Evolutionary conservation across 768 basidiomycete genomes (phyloP).

Genomic region (Tricholoma saponaceum): DNA sequence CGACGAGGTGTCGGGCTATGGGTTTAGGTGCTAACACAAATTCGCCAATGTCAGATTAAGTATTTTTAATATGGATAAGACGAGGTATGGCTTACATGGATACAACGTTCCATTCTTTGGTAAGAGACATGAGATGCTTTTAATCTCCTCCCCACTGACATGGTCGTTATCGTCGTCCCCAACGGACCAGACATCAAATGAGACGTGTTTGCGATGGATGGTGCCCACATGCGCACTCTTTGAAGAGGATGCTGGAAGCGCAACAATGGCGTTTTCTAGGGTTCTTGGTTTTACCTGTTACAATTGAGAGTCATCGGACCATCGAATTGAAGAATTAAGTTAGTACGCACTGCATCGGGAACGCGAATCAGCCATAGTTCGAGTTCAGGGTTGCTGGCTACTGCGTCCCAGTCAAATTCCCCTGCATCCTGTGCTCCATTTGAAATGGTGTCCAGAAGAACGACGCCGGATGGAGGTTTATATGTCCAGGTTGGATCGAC

Average conservation of each 20-base stretch:
- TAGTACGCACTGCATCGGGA: slow-evolving; percentile 57
- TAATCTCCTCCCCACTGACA: slow-evolving; percentile 61
- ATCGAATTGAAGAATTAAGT: neutral
- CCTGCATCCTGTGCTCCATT: slow-evolving; percentile 29
- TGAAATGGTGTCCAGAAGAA: slow-evolving; percentile 37
- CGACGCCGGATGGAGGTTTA: slow-evolving; percentile 50
- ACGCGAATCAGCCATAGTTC: slow-evolving; percentile 72
- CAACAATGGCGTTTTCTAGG: slow-evolving; percentile 48
- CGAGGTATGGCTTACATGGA: slow-evolving; percentile 37
- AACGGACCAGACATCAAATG: slow-evolving; percentile 66
- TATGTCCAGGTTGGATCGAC: slow-evolving; percentile 56
- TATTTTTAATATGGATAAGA: neutral
- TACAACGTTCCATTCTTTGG: slow-evolving; percentile 63
- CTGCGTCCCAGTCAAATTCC: slow-evolving; percentile 65
- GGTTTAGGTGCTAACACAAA: slow-evolving; percentile 48
- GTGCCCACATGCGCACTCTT: slow-evolving; percentile 41
- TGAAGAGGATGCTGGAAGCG: slow-evolving; percentile 34
- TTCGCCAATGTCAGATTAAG: neutral
- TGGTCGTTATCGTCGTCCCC: slow-evolving; percentile 35
- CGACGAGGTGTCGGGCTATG: slow-evolving; percentile 53
- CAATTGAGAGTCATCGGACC: no score
- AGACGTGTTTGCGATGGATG: slow-evolving; percentile 47
- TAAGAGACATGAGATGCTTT: slow-evolving; percentile 54
- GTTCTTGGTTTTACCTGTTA: slow-evolving; percentile 63
- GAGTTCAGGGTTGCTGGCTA: slow-evolving; percentile 51